A percentile compares a stretch with the other conserved stretches of the same genome.
Evolutionary conservation across 176 grass and related monocot species (phyloP).

Genomic region (Aegilops tauschii): DNA sequence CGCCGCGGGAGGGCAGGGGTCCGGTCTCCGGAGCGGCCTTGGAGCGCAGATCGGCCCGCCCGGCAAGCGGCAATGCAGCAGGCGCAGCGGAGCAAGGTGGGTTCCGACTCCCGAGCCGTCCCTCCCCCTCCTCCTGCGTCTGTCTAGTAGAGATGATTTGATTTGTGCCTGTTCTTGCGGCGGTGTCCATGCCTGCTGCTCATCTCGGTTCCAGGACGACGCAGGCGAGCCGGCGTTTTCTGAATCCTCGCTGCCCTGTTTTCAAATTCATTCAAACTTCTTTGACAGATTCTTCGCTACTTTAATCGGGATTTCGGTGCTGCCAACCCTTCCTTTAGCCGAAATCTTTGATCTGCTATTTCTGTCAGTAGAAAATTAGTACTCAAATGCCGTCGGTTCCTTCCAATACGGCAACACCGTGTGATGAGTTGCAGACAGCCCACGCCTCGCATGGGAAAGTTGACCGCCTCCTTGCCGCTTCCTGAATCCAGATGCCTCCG

Average conservation of each 20-base stretch:
- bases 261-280: background rate
- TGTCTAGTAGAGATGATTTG: too few relatives aligned
- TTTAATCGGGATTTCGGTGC: background rate
- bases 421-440: constrained; percentile 29
- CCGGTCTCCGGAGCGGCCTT: background rate
- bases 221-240: background rate
- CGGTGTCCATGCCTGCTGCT: background rate
- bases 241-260: background rate
- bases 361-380: background rate
- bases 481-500: constrained; percentile 36
- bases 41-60: constrained; percentile 28
- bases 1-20: background rate
- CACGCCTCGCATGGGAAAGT: constrained; percentile 36
- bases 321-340: background rate
- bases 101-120: background rate
- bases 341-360: background rate
- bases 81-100: constrained; percentile 71
- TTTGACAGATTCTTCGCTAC: background rate
- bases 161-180: background rate
- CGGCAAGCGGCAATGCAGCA: constrained; percentile 65
- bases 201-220: background rate
- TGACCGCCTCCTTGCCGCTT: constrained; percentile 28
- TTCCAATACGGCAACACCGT: background rate
- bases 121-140: background rate
- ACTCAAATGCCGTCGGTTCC: constrained; percentile 22